phyloP scores from a whole-genome alignment of 495 filamentous ascomycete genomes.

The Podospora conica region DNA sequence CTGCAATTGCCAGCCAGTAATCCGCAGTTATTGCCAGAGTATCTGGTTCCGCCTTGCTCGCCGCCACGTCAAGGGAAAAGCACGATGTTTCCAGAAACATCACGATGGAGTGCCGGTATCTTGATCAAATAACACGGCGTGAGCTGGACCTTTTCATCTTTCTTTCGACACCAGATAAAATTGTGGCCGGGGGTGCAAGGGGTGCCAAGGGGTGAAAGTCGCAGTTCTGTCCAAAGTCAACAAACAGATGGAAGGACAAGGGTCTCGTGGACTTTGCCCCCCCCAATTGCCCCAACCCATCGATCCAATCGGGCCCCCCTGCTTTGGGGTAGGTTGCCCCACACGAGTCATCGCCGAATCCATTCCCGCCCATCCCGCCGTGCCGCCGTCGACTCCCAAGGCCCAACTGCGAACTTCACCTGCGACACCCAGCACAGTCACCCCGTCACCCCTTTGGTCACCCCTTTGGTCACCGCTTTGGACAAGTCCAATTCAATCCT shows the following conservation, averaged over 20 bases:
- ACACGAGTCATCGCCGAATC: constrained; percentile 3
- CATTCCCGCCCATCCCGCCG: neutral
- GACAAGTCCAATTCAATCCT: too few relatives aligned
- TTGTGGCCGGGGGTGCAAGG: too few relatives aligned
- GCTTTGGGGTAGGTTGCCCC: neutral
- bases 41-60: too few relatives aligned
- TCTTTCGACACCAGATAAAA: neutral
- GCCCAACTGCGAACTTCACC: neutral
- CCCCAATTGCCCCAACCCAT: neutral
- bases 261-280: neutral
- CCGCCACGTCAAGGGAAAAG: too few relatives aligned
- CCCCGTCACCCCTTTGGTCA: neutral
- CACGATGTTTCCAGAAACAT: too few relatives aligned
- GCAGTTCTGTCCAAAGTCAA: neutral
- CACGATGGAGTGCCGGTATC: too few relatives aligned
- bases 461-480: too few relatives aligned
- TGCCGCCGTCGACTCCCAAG: neutral
- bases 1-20: neutral
- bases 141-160: too few relatives aligned
- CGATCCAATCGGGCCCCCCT: neutral
- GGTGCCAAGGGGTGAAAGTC: neutral
- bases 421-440: neutral
- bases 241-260: too few relatives aligned
- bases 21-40: too few relatives aligned
- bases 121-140: too few relatives aligned